phyloP scores from a whole-genome alignment of 164 flowering plant genomes.

The Stephania yunnanensis region DNA sequence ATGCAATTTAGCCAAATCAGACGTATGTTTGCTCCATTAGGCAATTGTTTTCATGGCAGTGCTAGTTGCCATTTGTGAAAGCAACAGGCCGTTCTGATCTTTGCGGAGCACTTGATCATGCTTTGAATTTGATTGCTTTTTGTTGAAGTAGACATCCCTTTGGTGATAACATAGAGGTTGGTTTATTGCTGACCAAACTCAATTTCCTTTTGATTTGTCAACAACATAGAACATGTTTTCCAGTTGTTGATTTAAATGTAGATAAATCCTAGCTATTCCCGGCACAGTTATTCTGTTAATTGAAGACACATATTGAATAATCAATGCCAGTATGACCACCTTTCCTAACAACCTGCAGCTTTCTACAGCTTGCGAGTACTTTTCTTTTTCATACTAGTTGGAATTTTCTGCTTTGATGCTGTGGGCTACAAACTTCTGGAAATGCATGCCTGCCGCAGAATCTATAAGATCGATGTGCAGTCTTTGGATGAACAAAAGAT shows the following conservation, averaged over 20 bases:
- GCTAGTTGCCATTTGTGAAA: slow-evolving; percentile 12
- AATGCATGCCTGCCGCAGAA: background rate
- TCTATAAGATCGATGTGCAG: no score
- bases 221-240: background rate
- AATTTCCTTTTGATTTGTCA: background rate
- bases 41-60: slow-evolving; percentile 9
- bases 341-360: background rate
- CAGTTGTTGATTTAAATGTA: background rate
- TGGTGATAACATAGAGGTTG: slow-evolving; percentile 25
- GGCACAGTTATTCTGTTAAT: background rate
- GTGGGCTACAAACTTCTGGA: background rate
- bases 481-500: no score
- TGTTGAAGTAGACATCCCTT: slow-evolving; percentile 14
- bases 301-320: background rate
- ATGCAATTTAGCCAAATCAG: slow-evolving; percentile 30
- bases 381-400: background rate
- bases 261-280: background rate
- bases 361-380: background rate
- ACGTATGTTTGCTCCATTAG: slow-evolving; percentile 23
- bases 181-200: slow-evolving; percentile 19
- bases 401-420: background rate
- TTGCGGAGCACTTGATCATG: slow-evolving; percentile 13
- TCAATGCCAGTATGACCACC: background rate
- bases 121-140: slow-evolving; percentile 16
- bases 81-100: slow-evolving; percentile 9